Evolutionary conservation across 2,329 filamentous ascomycete species (phyloP).

Genomic region (Rachicladosporium sp.): DNA sequence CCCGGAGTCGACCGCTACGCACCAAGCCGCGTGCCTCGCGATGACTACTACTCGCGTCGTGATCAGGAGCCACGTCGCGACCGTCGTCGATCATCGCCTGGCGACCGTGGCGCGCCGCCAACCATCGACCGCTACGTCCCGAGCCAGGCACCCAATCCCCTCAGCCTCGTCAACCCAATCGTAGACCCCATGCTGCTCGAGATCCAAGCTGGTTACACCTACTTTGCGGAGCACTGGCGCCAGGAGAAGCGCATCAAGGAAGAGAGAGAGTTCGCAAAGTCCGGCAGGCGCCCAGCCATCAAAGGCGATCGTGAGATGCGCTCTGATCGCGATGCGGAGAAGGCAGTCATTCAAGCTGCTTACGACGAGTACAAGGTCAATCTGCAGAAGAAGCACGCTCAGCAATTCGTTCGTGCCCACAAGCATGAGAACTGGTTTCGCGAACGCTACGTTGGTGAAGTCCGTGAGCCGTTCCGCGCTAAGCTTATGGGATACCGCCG

Average conservation of each 20-base stretch:
- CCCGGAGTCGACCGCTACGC: constrained; percentile 66
- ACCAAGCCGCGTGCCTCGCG: constrained; percentile 51
- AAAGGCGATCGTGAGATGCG: constrained; percentile 53
- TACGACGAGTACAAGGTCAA: constrained; percentile 56
- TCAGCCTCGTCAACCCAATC: constrained; percentile 51
- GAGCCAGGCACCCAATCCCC: constrained; percentile 39
- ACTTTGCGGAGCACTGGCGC: constrained; percentile 79
- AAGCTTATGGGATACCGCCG: constrained; percentile 72
- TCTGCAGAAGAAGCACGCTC: constrained; percentile 48
- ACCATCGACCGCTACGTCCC: constrained; percentile 73
- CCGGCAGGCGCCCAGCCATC: constrained; percentile 49
- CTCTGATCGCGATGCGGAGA: constrained; percentile 68
- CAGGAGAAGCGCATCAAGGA: constrained; percentile 72
- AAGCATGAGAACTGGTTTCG: constrained; percentile 97
- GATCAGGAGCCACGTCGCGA: constrained; percentile 50
- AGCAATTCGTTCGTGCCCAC: constrained; percentile 79
- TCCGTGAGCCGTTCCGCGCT: constrained; percentile 59
- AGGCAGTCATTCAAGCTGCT: constrained; percentile 60
- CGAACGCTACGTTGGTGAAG: constrained; percentile 80
- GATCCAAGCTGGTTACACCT: constrained; percentile 75
- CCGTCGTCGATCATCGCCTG: constrained; percentile 44
- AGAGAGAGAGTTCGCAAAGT: constrained; percentile 59
- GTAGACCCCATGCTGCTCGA: constrained; percentile 60
- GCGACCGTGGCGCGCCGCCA: constrained; percentile 36
- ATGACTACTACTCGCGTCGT: constrained; percentile 52